Evolutionary conservation across 495 filamentous ascomycete species (phyloP).

Genomic region (Penicillium subrubescens): DNA sequence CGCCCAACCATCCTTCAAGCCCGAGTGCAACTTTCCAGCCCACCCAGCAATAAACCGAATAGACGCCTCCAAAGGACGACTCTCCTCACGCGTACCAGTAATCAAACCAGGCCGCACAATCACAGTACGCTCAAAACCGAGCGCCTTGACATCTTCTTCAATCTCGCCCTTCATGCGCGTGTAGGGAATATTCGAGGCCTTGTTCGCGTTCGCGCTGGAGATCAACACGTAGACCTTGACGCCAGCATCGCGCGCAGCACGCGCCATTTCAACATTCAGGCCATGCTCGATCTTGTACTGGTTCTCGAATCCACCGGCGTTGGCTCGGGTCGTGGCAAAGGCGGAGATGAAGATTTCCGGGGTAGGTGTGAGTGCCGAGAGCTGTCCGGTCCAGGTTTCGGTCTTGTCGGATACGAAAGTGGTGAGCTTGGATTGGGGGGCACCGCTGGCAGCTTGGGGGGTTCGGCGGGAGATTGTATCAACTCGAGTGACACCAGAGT

Average conservation of each 20-base stretch:
- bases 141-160: conserved; percentile 69
- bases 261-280: conserved; percentile 69
- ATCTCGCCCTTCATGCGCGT: conserved; percentile 77
- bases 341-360: conserved; percentile 65
- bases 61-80: conserved; percentile 52
- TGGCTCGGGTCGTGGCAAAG: conserved; percentile 65
- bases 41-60: conserved; percentile 49
- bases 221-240: conserved; percentile 69
- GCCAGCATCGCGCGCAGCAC: conserved; percentile 64
- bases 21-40: conserved; percentile 54
- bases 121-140: conserved; percentile 74
- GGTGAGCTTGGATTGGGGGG: conserved; percentile 44
- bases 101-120: conserved; percentile 77
- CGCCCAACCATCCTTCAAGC: conserved; percentile 64
- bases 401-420: conserved; percentile 48
- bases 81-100: conserved; percentile 65
- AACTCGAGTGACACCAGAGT: conserved; percentile 40
- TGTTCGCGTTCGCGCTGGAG: conserved; percentile 55
- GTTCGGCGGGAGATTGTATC: conserved; percentile 52
- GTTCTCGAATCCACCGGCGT: conserved; percentile 68
- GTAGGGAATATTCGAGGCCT: conserved; percentile 56
- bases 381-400: conserved; percentile 56
- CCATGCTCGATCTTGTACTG: conserved; percentile 79
- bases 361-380: conserved; percentile 54
- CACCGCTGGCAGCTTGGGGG: conserved; percentile 30